Evolutionary conservation across 1,139 yeast genomes (phyloP).

Genomic region (Geotrichum restrictum): DNA sequence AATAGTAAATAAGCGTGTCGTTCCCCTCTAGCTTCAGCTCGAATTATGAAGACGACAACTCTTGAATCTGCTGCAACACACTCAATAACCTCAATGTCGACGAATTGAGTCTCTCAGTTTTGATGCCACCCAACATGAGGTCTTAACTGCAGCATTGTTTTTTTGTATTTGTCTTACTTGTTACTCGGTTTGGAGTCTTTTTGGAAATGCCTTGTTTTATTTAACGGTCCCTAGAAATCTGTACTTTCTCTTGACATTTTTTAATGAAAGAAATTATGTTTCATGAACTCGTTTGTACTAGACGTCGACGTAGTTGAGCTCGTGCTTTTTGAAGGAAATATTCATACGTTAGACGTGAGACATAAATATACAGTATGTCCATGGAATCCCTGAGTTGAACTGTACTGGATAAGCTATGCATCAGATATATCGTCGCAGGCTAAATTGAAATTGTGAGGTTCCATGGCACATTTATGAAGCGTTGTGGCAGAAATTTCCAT

Average conservation of each 20-base stretch:
- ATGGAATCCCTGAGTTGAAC: no score
- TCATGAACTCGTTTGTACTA: neutral
- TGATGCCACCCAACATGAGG: conserved; percentile 3
- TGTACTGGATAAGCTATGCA: no score
- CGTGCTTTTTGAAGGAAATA: no score
- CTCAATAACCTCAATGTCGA: no score
- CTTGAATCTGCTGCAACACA: neutral
- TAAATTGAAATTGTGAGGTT: no score
- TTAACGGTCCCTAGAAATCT: conserved; percentile 1
- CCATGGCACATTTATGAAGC: no score
- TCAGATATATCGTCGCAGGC: no score
- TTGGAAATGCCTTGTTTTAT: neutral
- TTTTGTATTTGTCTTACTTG: neutral
- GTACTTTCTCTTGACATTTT: neutral
- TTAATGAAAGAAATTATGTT: neutral
- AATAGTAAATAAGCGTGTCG: conserved; percentile 18
- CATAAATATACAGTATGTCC: no score
- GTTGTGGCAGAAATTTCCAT: no score
- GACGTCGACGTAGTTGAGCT: no score
- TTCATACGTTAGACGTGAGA: no score
- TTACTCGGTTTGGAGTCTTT: neutral
- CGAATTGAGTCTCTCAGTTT: neutral
- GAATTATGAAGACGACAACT: neutral
- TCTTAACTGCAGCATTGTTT: neutral
- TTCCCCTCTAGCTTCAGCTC: conserved; percentile 1